Percentiles rank a stretch among this genome's conserved stretches.
These are phyloP conservation scores for Fusarium decemcellulare DNA, from an alignment of 2,329 filamentous ascomycete genomes.

Conservation along the genomic window DNA sequence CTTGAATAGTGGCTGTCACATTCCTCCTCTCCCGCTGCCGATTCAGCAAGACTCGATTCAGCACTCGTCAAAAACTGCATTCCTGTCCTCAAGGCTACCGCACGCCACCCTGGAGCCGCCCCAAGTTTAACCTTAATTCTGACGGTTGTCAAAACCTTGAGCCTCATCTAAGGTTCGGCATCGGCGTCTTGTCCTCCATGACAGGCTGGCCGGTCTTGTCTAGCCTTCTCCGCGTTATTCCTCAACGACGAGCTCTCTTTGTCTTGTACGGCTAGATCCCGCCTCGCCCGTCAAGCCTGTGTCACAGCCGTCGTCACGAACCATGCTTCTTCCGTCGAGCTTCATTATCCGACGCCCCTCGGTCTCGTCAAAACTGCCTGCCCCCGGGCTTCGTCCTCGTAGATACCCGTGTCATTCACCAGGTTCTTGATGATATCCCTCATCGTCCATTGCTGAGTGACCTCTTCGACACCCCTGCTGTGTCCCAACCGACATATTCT, in stretches of 20 bases:
- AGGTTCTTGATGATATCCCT: background rate
- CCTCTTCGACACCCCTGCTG: constrained; percentile 13
- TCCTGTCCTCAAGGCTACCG: constrained; percentile 28
- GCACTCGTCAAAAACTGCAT: constrained; percentile 26
- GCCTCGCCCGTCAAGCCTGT: constrained; percentile 26
- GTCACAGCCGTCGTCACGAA: constrained; percentile 16
- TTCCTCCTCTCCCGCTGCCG: constrained; percentile 36
- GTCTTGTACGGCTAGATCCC: constrained; percentile 36
- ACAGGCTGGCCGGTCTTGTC: constrained; percentile 26
- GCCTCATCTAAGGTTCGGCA: constrained; percentile 40
- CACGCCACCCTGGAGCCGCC: constrained; percentile 36
- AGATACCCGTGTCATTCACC: constrained; percentile 4
- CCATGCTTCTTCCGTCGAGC: constrained; percentile 41
- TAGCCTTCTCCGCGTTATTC: constrained; percentile 35
- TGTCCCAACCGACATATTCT: background rate
- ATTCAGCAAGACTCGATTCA: constrained; percentile 27
- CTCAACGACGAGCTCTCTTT: constrained; percentile 20
- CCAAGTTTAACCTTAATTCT: constrained; percentile 36
- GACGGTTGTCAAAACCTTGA: constrained; percentile 30
- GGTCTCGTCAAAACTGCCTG: constrained; percentile 6
- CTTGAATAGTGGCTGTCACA: constrained; percentile 43
- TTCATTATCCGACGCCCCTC: constrained; percentile 19
- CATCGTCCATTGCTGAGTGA: background rate
- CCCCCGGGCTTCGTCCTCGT: constrained; percentile 16
- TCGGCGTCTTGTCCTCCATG: constrained; percentile 28